phyloP scores from a whole-genome alignment of 2,329 filamentous ascomycete genomes.

The Aspergillus clavatus region DNA sequence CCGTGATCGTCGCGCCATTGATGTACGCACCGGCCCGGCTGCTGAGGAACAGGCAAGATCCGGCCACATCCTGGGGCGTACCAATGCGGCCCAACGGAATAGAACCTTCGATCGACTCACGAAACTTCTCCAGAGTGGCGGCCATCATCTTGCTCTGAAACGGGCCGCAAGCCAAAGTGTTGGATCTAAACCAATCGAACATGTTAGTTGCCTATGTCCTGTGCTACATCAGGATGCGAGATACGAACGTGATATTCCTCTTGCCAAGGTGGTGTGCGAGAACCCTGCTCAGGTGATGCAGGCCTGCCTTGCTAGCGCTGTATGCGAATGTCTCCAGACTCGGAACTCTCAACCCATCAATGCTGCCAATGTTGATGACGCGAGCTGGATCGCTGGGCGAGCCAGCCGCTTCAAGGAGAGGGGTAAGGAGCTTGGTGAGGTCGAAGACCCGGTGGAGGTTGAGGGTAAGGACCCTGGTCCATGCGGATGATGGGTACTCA shows the following conservation, averaged over 20 bases:
- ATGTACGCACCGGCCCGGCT: constrained; percentile 63
- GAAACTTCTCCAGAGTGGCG: constrained; percentile 48
- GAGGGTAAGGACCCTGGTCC: constrained; percentile 53
- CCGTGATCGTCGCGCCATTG: constrained; percentile 59
- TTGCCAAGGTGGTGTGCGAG: constrained; percentile 49
- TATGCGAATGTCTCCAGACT: constrained; percentile 51
- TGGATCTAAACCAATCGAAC: constrained; percentile 43
- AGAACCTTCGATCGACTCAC: constrained; percentile 47
- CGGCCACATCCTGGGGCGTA: constrained; percentile 63
- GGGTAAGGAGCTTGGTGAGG: constrained; percentile 44
- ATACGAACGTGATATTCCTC: constrained; percentile 50
- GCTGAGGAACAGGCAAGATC: constrained; percentile 64
- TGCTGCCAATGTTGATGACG: constrained; percentile 52
- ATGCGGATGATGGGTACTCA: constrained; percentile 54
- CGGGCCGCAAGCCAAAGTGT: constrained; percentile 67
- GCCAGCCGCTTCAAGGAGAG: constrained; percentile 44
- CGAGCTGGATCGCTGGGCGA: constrained; percentile 41
- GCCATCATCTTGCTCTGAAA: constrained; percentile 53
- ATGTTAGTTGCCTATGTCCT: constrained; percentile 36
- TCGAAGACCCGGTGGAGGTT: constrained; percentile 53
- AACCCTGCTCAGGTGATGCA: constrained; percentile 50
- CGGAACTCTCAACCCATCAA: constrained; percentile 52
- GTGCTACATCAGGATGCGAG: neutral
- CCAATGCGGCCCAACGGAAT: constrained; percentile 66
- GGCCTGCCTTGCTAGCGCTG: constrained; percentile 50